Evolutionary conservation across 352 stramenopile species (phyloP), one percentile per base, ranked within the genome.

Genomic region (Globisporangium acanthophoron): DNA sequence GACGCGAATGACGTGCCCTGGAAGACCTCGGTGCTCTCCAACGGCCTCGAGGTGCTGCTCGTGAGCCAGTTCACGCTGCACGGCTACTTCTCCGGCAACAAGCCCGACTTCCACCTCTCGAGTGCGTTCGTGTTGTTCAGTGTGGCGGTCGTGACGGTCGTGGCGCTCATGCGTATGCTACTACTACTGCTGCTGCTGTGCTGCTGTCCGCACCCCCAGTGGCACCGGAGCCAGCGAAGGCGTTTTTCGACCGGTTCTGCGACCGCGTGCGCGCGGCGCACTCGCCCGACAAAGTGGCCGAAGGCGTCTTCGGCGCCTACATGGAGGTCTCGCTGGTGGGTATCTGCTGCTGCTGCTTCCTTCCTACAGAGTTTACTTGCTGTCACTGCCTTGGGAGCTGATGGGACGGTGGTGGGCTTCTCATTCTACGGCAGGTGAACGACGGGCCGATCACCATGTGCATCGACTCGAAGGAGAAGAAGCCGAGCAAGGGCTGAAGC

Each of bases 51-150:
- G n/a, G 77, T 95, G 65, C 62, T 95, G 43, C 61, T 95, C n/a
- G 82, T 95, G 55, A 94, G 84, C 61, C 85, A 95, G 63, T 95
- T 95, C 66, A 95, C 85, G 45, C 71, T 95, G 44, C 74, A 91
- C 59, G 82, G 81, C 15, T 89, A 83, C 61, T 85, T 95, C 45
- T 60, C 64, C 1, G 85, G 85, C 62, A 95, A 95, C 74, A 95
- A 92, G 47, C 85, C 85, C 24, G 83, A 95, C 63, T 95, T 88
- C 62, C 85, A 94, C 54, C 71, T 93, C 58, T 73, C 84, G 20
- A 95, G 85, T 92, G 76, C 57, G 77, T 54, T 18, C 5, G 6
- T 12, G 4, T 12, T 39, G 3, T 7, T 29, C 21, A 13, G 18
- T 51, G 33, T 39, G n/a, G 15, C 15, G 7, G 35, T 15, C 5